Evolutionary conservation across 306 rosid species (phyloP), one percentile per base, ranked within the genome.

Genomic region (Lathyrus oleraceus): DNA sequence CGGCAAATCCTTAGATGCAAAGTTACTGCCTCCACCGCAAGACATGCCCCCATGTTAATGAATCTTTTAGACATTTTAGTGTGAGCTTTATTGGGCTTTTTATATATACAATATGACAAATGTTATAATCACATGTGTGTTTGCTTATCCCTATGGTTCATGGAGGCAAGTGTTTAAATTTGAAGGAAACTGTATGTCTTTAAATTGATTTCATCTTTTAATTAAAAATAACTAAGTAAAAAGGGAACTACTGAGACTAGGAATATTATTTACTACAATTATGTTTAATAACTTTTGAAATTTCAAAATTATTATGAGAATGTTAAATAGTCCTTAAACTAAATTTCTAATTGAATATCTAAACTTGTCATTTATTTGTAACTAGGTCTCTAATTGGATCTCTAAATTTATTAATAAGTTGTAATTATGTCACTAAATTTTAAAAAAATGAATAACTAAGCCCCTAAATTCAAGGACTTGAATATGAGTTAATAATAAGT

Each of bases 11-110:
- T 53, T 53, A n/a, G 5, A 21, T 11, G 60, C 1, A 53, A 53
- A 2, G 25, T 11, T 53, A 21, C 16, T 10, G 60, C 60, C 60
- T 10, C 60, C 60, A 11, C 60, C 60, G 1, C 60, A 11, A 4
- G 60, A 53, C 60, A 53, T 53, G 60, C 60, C 60, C n/a, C 60
- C 60, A 11, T 53, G 60, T 53, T 53, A 11, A 21, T 53, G 2
- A 20, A 53, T 10, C 60, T 21, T 53, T 53, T 53, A 2, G 60
- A 53, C 60, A 10, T 21, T 20, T 53, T 0, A 7, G 39, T 35
- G 7, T 7, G 7, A 2, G 39, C 39, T 35, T 35, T 7, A 7
- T 35, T 35, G 10, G 10, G 39, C 10, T 7, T 35, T 14, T 53
- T 53, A 53, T 21, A 21, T 23, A 53, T 53, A 16, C 15, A 53